Evolutionary conservation across 2,329 filamentous ascomycete genomes (phyloP), one percentile per base, ranked within the genome.

Genomic region (Elsinoe fawcettii): DNA sequence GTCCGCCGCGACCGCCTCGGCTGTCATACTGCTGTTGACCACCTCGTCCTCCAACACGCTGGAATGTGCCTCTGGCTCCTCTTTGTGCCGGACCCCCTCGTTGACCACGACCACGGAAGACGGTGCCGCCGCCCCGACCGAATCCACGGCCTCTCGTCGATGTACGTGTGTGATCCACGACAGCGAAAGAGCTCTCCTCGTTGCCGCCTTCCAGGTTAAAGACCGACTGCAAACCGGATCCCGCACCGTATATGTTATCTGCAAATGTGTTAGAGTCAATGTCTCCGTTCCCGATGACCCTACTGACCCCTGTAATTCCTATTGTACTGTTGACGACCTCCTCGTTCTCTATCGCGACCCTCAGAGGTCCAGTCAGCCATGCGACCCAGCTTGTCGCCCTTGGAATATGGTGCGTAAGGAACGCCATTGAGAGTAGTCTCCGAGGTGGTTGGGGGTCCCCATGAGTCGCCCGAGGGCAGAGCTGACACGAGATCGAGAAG

Each of bases 331-430:
- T 88, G 85, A 70, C 92, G 80, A 61, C 90, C 88, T 64, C 87
- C 87, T 68, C 90, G 79, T 60, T 93, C 89, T 57, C 78, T 70
- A 65, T 84, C 82, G 76, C 96, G 96, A 72, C 88, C 85, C 70
- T 96, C 93, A 49, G 84, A 70, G 16, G 91, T 95, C 93, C 93
- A 99, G 79, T 99, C 93, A 60, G 93, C 93, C 91, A 99, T 97
- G 73, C 93, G 91, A 69, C 93, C 93, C 60, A 99, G 80, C 81
- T 96, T 97, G 79, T 99, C 93, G 71, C 90, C 90, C 77, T 99
- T 99, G 65, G 91, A 96, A 80, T 93, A 99, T 60, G 93, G 93
- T 66, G 93, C 93, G 74, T 96, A 99, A 37, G 93, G 93, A 51
- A 97, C 90, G 71, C 93, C 93, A 71, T 95, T 86, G 67, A 97